A percentile compares a stretch with the other conserved stretches of the same genome.
These are phyloP conservation scores for Cucurbitaria berberidis DNA, from an alignment of 2,329 filamentous ascomycete genomes.

Conservation along the genomic window DNA sequence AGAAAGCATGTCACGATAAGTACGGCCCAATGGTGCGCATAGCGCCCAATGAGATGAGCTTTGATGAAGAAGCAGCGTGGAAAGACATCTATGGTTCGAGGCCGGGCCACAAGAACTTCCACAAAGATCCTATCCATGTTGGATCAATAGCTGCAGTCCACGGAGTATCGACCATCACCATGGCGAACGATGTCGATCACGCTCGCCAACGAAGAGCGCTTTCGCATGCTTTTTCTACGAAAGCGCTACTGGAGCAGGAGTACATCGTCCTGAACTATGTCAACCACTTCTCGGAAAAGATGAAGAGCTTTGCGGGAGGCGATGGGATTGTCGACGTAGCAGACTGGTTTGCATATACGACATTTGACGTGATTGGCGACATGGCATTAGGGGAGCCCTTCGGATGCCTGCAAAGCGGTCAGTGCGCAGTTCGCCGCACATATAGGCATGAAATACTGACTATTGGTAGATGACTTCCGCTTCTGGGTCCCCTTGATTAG, in stretches of 20 bases:
- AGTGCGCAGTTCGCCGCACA: not conserved
- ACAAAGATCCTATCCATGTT: conserved; percentile 22
- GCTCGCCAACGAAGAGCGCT: conserved; percentile 30
- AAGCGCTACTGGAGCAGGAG: conserved; percentile 50
- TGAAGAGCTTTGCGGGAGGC: conserved; percentile 5
- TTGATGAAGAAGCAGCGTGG: conserved; percentile 24
- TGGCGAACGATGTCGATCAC: conserved; percentile 24
- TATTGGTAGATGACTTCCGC: conserved; percentile 19
- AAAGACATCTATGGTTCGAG: conserved; percentile 33
- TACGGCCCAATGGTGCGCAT: conserved; percentile 38
- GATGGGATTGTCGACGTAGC: conserved; percentile 18
- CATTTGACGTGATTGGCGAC: conserved; percentile 46
- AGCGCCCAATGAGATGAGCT: conserved; percentile 28
- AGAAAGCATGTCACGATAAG: conserved; percentile 40
- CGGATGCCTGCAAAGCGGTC: conserved; percentile 18
- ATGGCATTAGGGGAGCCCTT: conserved; percentile 59
- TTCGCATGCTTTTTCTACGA: conserved; percentile 46
- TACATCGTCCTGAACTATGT: conserved; percentile 28
- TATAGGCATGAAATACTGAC: not conserved
- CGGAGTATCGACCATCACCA: conserved; percentile 22
- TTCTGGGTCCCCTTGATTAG: conserved; percentile 27
- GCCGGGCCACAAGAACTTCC: conserved; percentile 23
- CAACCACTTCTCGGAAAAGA: conserved; percentile 7
- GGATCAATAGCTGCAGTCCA: conserved; percentile 22
- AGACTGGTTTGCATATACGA: conserved; percentile 24